Conservation (phyloP, 2,329 filamentous ascomycete species). For the Xylaria sp. region DNA sequence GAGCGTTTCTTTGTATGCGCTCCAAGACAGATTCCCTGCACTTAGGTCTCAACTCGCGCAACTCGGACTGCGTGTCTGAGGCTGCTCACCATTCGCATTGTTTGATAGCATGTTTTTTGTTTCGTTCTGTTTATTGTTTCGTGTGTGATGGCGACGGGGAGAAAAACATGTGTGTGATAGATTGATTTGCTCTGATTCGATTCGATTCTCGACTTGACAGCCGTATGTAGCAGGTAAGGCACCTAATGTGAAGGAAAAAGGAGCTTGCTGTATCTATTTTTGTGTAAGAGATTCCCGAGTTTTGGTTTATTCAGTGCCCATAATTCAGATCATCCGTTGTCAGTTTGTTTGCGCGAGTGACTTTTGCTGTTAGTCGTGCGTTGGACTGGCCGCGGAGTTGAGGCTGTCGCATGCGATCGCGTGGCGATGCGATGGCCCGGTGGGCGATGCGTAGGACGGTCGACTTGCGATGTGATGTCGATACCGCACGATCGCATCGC, state of each 20-base stretch:
- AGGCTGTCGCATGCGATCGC: too few relatives aligned
- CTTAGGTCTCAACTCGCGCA: not conserved
- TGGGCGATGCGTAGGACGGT: too few relatives aligned
- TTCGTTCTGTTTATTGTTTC: not conserved
- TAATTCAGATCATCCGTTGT: not conserved
- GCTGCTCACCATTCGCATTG: not conserved
- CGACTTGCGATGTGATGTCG: too few relatives aligned
- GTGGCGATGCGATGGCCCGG: too few relatives aligned
- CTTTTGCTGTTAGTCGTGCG: not conserved
- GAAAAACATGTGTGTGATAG: not conserved
- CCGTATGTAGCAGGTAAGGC: too few relatives aligned
- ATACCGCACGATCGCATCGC: too few relatives aligned
- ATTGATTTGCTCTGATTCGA: not conserved
- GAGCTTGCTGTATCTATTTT: too few relatives aligned
- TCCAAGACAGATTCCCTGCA: constrained; percentile 8
- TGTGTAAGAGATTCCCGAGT: too few relatives aligned
- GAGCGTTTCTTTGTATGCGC: constrained; percentile 12
- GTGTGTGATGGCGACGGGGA: too few relatives aligned
- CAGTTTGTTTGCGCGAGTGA: not conserved
- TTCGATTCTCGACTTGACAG: too few relatives aligned
- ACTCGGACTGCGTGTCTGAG: not conserved
- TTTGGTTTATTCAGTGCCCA: not conserved
- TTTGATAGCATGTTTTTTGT: not conserved
- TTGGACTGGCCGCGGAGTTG: too few relatives aligned
- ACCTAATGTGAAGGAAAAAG: too few relatives aligned